Percentiles rank a stretch among this genome's conserved stretches.
phyloP scores from a whole-genome alignment of 176 grass and related monocot species.

The bread wheat (Triticum aestivum) region IWGSC_CS_RefSeq_v2.1 NC_057796.1:81025761-81026260 shows the following conservation, averaged over 20 bases:
- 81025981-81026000: neutral
- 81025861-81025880: too few relatives aligned
- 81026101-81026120: neutral
- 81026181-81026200: neutral
- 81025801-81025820: too few relatives aligned
- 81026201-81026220: too few relatives aligned
- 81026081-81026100: too few relatives aligned
- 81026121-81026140: neutral
- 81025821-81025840: too few relatives aligned
- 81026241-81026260: neutral
- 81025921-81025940: neutral
- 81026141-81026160: neutral
- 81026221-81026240: neutral
- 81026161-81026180: neutral
- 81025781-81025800: too few relatives aligned
- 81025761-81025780: too few relatives aligned
- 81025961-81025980: neutral
- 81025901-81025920: neutral
- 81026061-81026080: too few relatives aligned
- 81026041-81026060: neutral
- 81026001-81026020: neutral
- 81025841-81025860: too few relatives aligned
- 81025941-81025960: neutral
- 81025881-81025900: too few relatives aligned
- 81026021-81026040: neutral